Evolutionary conservation across 208 protist genomes (phyloP).

Genomic region (Acanthamoeba castellanii): DNA sequence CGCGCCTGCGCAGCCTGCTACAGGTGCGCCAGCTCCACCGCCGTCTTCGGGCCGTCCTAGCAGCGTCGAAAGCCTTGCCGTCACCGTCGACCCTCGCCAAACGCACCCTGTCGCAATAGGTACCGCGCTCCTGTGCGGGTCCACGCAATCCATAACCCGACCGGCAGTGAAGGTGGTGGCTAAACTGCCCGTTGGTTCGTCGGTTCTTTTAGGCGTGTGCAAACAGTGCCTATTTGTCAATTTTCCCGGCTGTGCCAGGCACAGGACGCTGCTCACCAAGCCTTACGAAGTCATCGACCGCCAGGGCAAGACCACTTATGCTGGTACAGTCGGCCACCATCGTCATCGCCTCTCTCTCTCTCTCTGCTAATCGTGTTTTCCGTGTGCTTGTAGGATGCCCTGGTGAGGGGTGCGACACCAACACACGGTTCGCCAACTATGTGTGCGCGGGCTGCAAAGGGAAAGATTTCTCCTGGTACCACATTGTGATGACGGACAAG

Average conservation of each 20-base stretch:
- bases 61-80: neutral
- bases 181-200: no score
- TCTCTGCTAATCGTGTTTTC: no score
- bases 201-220: neutral
- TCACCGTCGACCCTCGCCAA: neutral
- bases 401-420: neutral
- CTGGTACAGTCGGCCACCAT: neutral
- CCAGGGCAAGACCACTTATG: slow-evolving; percentile 4
- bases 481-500: neutral
- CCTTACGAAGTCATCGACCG: slow-evolving; percentile 2
- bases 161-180: no score
- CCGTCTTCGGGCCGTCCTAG: neutral
- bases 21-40: neutral
- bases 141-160: neutral
- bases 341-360: no score
- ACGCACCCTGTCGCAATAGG: neutral
- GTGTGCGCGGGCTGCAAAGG: neutral
- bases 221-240: slow-evolving; percentile 23
- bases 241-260: neutral
- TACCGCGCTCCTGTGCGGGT: neutral
- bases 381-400: neutral
- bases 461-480: slow-evolving; percentile 25
- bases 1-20: neutral
- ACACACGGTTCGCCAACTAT: slow-evolving; percentile 3
- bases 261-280: neutral